Conservation (phyloP, 345 rosid genomes). For the Dipteronia dyeriana region DNA sequence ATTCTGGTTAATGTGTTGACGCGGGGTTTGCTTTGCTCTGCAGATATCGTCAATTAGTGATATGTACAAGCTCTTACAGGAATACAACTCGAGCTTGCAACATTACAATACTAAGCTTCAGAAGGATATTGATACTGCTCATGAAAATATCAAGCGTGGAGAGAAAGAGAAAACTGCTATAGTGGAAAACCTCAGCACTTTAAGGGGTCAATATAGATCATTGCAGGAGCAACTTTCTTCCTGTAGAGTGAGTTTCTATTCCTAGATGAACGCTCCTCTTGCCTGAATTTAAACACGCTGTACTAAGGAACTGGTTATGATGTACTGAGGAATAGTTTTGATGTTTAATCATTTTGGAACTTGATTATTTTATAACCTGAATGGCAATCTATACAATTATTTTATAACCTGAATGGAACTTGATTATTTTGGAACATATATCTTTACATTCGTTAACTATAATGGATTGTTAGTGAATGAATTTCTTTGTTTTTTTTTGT, state of each 20-base stretch:
- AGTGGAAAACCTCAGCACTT: conserved; percentile 66
- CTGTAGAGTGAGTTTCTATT: conserved; percentile 57
- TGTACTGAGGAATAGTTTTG: no score
- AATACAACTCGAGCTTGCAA: conserved; percentile 94
- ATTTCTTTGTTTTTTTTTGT: not conserved
- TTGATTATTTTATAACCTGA: no score
- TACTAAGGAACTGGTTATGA: no score
- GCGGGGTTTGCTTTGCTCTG: conserved; percentile 20
- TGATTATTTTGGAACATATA: no score
- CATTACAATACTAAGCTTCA: conserved; percentile 91
- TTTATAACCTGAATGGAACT: no score
- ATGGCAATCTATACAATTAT: no score
- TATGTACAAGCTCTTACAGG: conserved; percentile 94
- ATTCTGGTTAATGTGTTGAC: conserved; percentile 10
- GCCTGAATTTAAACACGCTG: no score
- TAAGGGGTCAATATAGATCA: conserved; percentile 74
- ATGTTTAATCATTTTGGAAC: no score
- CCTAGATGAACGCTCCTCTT: conserved; percentile 4
- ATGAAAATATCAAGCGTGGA: conserved; percentile 70
- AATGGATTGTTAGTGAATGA: no score
- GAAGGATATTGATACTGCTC: conserved; percentile 84
- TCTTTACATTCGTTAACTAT: not conserved
- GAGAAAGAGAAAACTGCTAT: conserved; percentile 85
- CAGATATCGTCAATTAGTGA: conserved; percentile 91
- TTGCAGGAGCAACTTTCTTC: conserved; percentile 77